Percentiles rank a stretch among this genome's conserved stretches.
phyloP scores from a whole-genome alignment of 768 basidiomycete genomes.

The Mycena haematopus region DNA sequence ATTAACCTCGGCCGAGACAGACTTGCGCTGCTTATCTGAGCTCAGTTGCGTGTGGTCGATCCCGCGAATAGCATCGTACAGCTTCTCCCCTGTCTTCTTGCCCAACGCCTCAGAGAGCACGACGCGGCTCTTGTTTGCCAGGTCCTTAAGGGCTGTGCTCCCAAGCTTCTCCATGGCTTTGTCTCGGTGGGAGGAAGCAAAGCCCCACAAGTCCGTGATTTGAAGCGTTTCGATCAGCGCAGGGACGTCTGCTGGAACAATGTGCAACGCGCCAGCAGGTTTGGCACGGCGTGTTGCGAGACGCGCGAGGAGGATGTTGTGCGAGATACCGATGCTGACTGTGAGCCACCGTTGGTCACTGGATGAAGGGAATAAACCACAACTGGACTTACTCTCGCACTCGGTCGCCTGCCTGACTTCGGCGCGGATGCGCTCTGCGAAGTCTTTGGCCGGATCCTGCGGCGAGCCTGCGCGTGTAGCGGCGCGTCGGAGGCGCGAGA shows the following conservation, averaged over 20 bases:
- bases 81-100: constrained; percentile 78
- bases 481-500: constrained; percentile 48
- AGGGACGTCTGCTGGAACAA: constrained; percentile 58
- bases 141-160: constrained; percentile 69
- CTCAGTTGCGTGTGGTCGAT: constrained; percentile 83
- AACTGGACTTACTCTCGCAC: constrained; percentile 71
- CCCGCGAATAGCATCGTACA: constrained; percentile 86
- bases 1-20: constrained; percentile 94
- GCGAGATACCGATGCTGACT: constrained; percentile 93
- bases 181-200: constrained; percentile 75
- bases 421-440: constrained; percentile 82
- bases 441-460: constrained; percentile 71
- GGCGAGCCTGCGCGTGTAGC: constrained; percentile 35
- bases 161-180: constrained; percentile 86
- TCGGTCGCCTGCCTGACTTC: constrained; percentile 80
- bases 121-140: constrained; percentile 66
- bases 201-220: constrained; percentile 86
- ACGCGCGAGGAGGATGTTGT: constrained; percentile 92
- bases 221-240: constrained; percentile 69
- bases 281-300: constrained; percentile 92
- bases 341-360: not conserved
- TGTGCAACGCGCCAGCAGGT: constrained; percentile 85
- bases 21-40: constrained; percentile 85
- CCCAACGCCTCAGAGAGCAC: constrained; percentile 78
- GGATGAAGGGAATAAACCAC: not conserved